Conservation (phyloP, 208 protist genomes). For the Naegleria fowleri region DNA sequence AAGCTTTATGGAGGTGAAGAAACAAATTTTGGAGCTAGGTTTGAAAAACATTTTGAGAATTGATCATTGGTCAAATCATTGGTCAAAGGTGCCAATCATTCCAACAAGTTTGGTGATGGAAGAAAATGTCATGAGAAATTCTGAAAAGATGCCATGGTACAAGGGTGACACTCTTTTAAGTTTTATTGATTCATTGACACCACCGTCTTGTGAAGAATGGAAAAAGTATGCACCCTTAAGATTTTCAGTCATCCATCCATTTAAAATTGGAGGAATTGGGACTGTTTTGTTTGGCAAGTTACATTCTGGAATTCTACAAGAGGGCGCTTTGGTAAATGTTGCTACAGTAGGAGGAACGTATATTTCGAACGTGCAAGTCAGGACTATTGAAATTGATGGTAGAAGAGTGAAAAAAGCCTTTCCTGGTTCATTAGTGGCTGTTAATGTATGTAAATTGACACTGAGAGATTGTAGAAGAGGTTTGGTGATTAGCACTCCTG, state of each 20-base stretch:
- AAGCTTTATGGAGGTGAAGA: slow-evolving; percentile 50
- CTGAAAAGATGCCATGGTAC: slow-evolving; percentile 61
- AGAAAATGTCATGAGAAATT: slow-evolving; percentile 50
- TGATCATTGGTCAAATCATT: slow-evolving; percentile 41
- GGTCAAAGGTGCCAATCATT: slow-evolving; percentile 44
- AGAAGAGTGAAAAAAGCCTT: slow-evolving; percentile 83
- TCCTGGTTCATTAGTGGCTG: slow-evolving; percentile 89
- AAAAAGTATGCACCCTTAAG: slow-evolving; percentile 91
- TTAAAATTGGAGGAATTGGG: slow-evolving; percentile 58
- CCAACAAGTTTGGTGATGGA: slow-evolving; percentile 47
- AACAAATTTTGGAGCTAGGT: slow-evolving; percentile 41
- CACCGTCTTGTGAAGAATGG: slow-evolving; percentile 60
- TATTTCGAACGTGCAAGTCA: slow-evolving; percentile 47
- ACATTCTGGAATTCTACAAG: slow-evolving; percentile 83
- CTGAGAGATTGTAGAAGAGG: slow-evolving; percentile 60
- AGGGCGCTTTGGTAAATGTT: slow-evolving; percentile 87
- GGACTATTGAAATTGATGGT: slow-evolving; percentile 88
- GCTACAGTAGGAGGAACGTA: slow-evolving; percentile 59
- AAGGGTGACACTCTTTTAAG: slow-evolving; percentile 54
- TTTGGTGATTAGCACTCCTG: slow-evolving; percentile 40
- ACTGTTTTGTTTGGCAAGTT: slow-evolving; percentile 75
- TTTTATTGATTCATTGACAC: slow-evolving; percentile 80
- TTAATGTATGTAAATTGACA: slow-evolving; percentile 44
- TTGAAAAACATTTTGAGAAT: slow-evolving; percentile 52
- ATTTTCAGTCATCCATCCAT: slow-evolving; percentile 91